phyloP scores from a whole-genome alignment of 805 yeast genomes.

The Tetrapisispora taiwanensis region DNA sequence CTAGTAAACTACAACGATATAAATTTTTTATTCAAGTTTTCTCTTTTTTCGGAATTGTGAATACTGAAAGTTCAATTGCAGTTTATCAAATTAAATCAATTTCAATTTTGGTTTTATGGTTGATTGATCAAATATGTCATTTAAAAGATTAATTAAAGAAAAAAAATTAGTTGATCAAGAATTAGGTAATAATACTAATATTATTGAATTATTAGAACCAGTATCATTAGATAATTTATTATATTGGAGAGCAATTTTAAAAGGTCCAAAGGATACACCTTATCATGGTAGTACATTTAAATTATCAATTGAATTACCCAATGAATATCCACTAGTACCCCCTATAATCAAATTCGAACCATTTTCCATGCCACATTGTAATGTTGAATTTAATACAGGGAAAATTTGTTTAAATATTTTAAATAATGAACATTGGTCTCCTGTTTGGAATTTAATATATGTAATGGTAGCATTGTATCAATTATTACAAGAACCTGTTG shows the following conservation, averaged over 20 bases:
- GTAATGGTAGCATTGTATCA: slow-evolving; percentile 47
- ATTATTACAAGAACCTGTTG: slow-evolving; percentile 55
- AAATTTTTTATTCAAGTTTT: too few relatives aligned
- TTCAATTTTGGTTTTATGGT: too few relatives aligned
- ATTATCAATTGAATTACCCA: slow-evolving; percentile 36
- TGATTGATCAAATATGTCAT: too few relatives aligned
- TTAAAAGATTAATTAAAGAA: slow-evolving; percentile 12
- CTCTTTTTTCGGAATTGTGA: too few relatives aligned
- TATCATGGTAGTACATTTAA: slow-evolving; percentile 46
- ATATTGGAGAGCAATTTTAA: slow-evolving; percentile 42
- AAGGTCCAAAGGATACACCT: slow-evolving; percentile 44
- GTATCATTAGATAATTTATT: slow-evolving; percentile 34
- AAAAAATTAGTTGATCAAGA: slow-evolving; percentile 9
- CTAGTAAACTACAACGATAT: too few relatives aligned
- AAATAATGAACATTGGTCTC: slow-evolving; percentile 50
- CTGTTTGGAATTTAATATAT: slow-evolving; percentile 57
- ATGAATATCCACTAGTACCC: slow-evolving; percentile 47
- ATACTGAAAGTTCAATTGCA: too few relatives aligned
- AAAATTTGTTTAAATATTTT: slow-evolving; percentile 64
- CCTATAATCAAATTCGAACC: slow-evolving; percentile 42
- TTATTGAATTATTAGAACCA: slow-evolving; percentile 37
- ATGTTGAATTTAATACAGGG: slow-evolving; percentile 44
- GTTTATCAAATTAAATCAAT: too few relatives aligned
- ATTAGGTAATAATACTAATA: background rate
- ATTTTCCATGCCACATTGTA: slow-evolving; percentile 37